These are phyloP conservation scores for Yarrowia sp. DNA, from an alignment of 805 yeast genomes.

Conservation along the genomic window DNA sequence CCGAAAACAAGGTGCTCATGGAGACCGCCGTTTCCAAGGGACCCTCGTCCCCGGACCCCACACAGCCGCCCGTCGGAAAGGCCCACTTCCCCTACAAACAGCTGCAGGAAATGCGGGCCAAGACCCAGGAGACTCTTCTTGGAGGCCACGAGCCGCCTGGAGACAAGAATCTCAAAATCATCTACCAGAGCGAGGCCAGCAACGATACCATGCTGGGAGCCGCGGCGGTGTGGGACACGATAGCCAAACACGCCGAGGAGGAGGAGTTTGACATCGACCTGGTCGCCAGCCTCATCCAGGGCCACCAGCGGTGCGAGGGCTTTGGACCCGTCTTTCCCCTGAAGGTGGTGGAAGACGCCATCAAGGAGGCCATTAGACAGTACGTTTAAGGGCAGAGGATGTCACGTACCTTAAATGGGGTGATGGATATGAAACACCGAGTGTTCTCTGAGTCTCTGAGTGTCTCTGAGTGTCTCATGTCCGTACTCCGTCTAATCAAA, in stretches of 20 bases:
- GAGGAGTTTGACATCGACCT: slow-evolving; percentile 50
- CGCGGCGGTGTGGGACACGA: slow-evolving; percentile 84
- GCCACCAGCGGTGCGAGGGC: slow-evolving; percentile 79
- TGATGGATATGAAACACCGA: too few species aligned
- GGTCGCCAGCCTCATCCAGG: slow-evolving; percentile 54
- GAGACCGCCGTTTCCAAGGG: slow-evolving; percentile 46
- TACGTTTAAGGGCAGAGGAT: neutral
- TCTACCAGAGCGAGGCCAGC: slow-evolving; percentile 45
- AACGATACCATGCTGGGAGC: slow-evolving; percentile 66
- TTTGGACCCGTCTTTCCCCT: slow-evolving; percentile 57
- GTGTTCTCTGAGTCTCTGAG: too few species aligned
- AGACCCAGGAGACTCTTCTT: slow-evolving; percentile 19
- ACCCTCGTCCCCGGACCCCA: slow-evolving; percentile 16
- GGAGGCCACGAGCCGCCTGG: slow-evolving; percentile 42
- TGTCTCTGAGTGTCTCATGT: too few species aligned
- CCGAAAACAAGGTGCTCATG: slow-evolving; percentile 67
- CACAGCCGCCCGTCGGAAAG: slow-evolving; percentile 22
- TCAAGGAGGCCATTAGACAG: slow-evolving; percentile 40
- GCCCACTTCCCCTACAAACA: slow-evolving; percentile 39
- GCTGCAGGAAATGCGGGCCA: slow-evolving; percentile 24
- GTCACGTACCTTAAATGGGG: neutral
- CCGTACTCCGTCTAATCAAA: too few species aligned
- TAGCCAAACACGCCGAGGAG: slow-evolving; percentile 55
- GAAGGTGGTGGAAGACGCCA: slow-evolving; percentile 43
- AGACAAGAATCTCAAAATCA: slow-evolving; percentile 40